A percentile compares a stretch with the other conserved stretches of the same genome.
These are phyloP conservation scores for Chloromonas sp. DNA, from an alignment of 163 green algal species.

Conservation along the genomic window DNA sequence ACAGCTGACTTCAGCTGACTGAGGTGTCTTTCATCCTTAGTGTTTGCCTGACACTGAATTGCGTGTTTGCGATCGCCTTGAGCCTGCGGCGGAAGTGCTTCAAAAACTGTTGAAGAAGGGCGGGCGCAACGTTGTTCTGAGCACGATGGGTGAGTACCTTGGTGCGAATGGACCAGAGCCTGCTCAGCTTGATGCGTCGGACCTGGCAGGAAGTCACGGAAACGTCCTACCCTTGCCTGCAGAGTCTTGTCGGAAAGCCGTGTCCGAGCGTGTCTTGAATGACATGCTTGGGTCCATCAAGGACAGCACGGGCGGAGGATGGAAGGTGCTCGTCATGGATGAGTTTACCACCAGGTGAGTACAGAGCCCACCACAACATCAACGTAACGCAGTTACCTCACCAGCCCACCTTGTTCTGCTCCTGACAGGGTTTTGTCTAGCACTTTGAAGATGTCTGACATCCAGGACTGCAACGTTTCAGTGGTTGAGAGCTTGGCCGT, in stretches of 20 bases:
- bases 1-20: too few relatives aligned
- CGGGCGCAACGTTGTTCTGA: too few relatives aligned
- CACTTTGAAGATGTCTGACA: constrained; percentile 33
- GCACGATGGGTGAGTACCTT: too few relatives aligned
- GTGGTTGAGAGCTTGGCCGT: constrained; percentile 76
- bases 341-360: constrained; percentile 50
- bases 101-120: too few relatives aligned
- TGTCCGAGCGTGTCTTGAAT: constrained; percentile 39
- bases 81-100: too few relatives aligned
- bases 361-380: not conserved
- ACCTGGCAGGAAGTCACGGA: too few relatives aligned
- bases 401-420: not conserved
- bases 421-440: constrained; percentile 23
- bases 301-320: constrained; percentile 25
- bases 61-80: too few relatives aligned
- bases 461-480: constrained; percentile 38
- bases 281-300: constrained; percentile 68
- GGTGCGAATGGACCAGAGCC: too few relatives aligned
- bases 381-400: not conserved
- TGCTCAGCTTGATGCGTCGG: too few relatives aligned
- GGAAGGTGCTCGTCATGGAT: constrained; percentile 71
- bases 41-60: too few relatives aligned
- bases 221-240: not conserved
- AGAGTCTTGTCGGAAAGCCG: constrained; percentile 20
- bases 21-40: too few relatives aligned